A percentile compares a stretch with the other conserved stretches of the same genome.
These are phyloP conservation scores for Cercospora citrullina DNA, from an alignment of 2,329 filamentous ascomycete species.

Conservation along the genomic window DNA sequence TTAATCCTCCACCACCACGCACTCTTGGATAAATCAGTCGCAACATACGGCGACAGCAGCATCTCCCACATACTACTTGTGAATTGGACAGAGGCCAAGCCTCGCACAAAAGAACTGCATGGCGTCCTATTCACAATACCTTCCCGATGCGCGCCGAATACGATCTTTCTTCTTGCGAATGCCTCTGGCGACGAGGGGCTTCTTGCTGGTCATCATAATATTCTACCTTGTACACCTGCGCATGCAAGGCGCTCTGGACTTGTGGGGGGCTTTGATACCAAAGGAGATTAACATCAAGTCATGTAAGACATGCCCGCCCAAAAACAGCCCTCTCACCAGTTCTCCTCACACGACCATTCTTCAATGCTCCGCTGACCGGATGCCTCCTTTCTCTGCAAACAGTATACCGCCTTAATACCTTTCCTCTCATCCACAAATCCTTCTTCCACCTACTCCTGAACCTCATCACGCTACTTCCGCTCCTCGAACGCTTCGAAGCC, in stretches of 20 bases:
- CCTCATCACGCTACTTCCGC: constrained; percentile 74
- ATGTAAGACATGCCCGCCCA: constrained; percentile 54
- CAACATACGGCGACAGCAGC: not conserved
- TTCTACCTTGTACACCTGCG: constrained; percentile 71
- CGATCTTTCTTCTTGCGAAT: constrained; percentile 80
- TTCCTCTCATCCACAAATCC: constrained; percentile 79
- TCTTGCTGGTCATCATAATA: constrained; percentile 64
- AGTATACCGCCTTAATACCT: constrained; percentile 95
- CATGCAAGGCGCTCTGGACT: constrained; percentile 66
- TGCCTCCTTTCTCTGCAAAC: constrained; percentile 15
- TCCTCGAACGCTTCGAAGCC: constrained; percentile 89
- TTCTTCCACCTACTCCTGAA: constrained; percentile 82
- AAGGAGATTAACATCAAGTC: constrained; percentile 69
- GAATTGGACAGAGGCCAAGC: not conserved
- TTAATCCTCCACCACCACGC: not conserved
- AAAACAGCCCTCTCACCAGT: not conserved
- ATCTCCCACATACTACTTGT: not conserved
- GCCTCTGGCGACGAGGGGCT: constrained; percentile 79
- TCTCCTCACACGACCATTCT: not conserved
- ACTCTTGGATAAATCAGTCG: not conserved
- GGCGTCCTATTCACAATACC: constrained; percentile 13
- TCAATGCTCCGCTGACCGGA: not conserved
- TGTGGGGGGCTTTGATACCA: constrained; percentile 76
- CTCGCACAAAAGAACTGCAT: not conserved
- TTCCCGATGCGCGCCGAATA: constrained; percentile 69